Conservation (phyloP, 208 protist species). For the Leptomonas pyrrhocoris region DNA sequence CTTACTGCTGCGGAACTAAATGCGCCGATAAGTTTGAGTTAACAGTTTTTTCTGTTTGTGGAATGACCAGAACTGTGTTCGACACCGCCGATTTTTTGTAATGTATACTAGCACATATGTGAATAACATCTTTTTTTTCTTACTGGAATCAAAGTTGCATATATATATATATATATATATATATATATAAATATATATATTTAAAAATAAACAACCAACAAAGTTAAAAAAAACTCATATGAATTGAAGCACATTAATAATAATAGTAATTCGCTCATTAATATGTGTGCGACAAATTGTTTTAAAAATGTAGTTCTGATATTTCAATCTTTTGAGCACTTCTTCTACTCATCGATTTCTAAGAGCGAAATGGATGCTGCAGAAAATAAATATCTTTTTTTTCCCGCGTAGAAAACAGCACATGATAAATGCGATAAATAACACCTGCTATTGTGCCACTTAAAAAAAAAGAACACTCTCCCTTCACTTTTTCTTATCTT, state of each 20-base stretch:
- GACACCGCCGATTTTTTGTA: constrained; percentile 14
- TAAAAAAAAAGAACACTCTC: background rate
- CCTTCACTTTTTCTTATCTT: background rate
- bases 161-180: no score
- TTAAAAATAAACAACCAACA: background rate
- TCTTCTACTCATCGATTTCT: no score
- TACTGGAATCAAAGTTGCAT: background rate
- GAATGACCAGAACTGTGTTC: constrained; percentile 7
- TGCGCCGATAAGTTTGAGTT: constrained; percentile 21
- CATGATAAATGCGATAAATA: no score
- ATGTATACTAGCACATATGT: constrained; percentile 21
- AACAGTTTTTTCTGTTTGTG: constrained; percentile 16
- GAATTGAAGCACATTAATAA: no score
- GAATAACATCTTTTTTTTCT: background rate
- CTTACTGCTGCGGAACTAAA: constrained; percentile 24
- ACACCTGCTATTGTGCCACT: no score
- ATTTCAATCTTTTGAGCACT: no score
- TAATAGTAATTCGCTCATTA: no score
- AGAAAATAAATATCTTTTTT: no score
- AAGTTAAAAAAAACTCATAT: background rate
- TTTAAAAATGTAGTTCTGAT: no score
- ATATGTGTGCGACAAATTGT: no score
- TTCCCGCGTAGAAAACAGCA: no score
- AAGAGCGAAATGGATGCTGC: no score
- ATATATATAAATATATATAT: background rate